Base-by-base conservation (phyloP, 2,329 filamentous ascomycete genomes). In the Chrysosphaeria jannelii region DNA sequence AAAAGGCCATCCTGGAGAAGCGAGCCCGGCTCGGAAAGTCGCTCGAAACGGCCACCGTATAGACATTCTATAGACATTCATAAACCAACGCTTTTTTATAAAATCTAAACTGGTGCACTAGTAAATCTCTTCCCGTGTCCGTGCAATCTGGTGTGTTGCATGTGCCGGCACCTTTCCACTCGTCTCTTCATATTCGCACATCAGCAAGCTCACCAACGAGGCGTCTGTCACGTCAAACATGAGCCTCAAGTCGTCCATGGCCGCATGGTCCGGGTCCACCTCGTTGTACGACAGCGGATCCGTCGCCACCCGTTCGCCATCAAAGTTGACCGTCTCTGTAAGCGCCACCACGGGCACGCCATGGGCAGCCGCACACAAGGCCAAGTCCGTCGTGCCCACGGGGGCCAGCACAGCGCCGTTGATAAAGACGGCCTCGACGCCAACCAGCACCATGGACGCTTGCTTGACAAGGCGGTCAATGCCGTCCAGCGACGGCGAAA, bases 261-360 rank as follows among this genome's bases (percentile, higher is more conserved):
- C 48, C 46, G 46, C 75, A 53, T 42, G 70, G 61, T 44, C 75
- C 37, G 41, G 79, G 56, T 45, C 78, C 30, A 91, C 68, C 48
- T 97, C 85, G 42, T 97, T 97, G 36, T 76, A 68, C 20, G 85
- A 81, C 33, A 93, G 74, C 13, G 76, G 81, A 45, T 93, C 85
- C 9, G 88, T 62, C 5, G 76, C 72, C 8, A 91, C 75, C 27
- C 76, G 68, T 35, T 76, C 66, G 47, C 58, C 14, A 36, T 85
- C 72, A 41, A 93, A 91, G 46, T 93, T 97, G 47, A 93, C 67
- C 4, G 71, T 85, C 48, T 93, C 81, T 42, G 76, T 90, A 28
- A 88, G 70, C 3, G 88, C 75, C 16, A 88, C 66, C 28, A 93
- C 75, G 1, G 74, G 71, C 18, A 79, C 60, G 27, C 69, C 66